Percentiles rank a stretch among this genome's conserved stretches.
Conservation (phyloP, 352 stramenopile species). For the Elongisporangium senticosum region DNA sequence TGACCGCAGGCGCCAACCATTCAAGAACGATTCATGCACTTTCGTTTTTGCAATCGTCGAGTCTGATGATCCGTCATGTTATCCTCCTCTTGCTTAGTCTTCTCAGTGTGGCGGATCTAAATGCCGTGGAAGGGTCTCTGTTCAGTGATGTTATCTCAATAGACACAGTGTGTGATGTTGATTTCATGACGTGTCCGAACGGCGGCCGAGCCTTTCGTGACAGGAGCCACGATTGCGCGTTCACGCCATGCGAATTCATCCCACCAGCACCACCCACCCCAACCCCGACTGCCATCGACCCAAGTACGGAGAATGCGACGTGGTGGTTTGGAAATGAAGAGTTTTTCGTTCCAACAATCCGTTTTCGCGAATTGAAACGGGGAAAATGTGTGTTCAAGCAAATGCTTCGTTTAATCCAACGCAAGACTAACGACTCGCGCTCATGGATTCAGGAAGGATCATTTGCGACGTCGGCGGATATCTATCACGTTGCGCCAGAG, state of each 20-base stretch:
- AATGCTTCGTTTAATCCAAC: constrained; percentile 5
- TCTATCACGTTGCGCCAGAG: not conserved
- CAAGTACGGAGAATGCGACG: constrained; percentile 9
- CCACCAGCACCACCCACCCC: constrained; percentile 1
- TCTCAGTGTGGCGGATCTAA: constrained; percentile 23
- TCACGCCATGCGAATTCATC: constrained; percentile 38
- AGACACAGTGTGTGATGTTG: constrained; percentile 23
- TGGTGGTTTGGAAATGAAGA: constrained; percentile 33
- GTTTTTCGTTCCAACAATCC: constrained; percentile 26
- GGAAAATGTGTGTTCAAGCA: constrained; percentile 12
- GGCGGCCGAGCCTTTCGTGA: constrained; percentile 32
- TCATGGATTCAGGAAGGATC: constrained; percentile 5
- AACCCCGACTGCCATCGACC: constrained; percentile 5
- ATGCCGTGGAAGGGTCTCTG: constrained; percentile 30
- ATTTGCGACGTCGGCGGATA: not conserved
- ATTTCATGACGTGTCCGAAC: constrained; percentile 35
- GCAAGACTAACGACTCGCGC: constrained; percentile 7
- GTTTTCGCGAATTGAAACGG: constrained; percentile 12
- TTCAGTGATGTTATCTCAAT: constrained; percentile 23
- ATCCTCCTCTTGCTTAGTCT: constrained; percentile 1
- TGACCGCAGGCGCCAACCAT: not conserved
- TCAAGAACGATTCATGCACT: not conserved
- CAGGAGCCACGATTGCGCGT: constrained; percentile 25
- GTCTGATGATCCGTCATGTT: not conserved
- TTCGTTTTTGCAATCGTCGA: not conserved